These are phyloP conservation scores for Stenocarpella maydis DNA, from an alignment of 2,329 filamentous ascomycete genomes.

Conservation along the genomic window DNA sequence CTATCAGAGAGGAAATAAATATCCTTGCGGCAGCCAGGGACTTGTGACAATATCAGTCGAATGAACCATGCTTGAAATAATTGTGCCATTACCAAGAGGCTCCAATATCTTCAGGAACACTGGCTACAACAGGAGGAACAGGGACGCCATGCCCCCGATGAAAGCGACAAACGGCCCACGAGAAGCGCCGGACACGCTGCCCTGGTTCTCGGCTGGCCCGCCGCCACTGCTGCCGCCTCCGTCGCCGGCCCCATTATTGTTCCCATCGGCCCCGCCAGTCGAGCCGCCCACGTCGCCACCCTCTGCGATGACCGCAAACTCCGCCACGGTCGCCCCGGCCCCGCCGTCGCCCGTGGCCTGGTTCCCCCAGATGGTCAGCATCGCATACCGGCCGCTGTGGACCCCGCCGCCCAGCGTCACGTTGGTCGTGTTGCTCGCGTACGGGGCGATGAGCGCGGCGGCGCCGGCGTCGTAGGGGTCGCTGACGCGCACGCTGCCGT, in stretches of 20 bases:
- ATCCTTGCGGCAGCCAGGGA: no score
- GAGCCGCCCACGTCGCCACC: background rate
- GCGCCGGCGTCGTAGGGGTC: conserved; percentile 9
- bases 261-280: background rate
- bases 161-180: background rate
- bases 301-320: conserved; percentile 31
- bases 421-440: conserved; percentile 34
- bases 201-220: background rate
- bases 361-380: conserved; percentile 32
- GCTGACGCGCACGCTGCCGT: conserved; percentile 28
- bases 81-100: background rate
- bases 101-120: rapidly evolving
- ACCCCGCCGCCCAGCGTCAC: conserved; percentile 26
- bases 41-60: background rate
- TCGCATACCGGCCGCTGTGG: conserved; percentile 31
- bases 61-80: background rate
- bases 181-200: background rate
- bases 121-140: background rate
- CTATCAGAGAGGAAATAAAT: background rate
- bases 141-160: background rate
- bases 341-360: conserved; percentile 30
- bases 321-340: conserved; percentile 29
- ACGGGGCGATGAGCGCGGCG: conserved; percentile 9
- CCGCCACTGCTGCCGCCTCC: background rate
- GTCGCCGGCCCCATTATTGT: background rate